Evolutionary conservation across 2,329 filamentous ascomycete genomes (phyloP), one percentile per base, ranked within the genome.

Genomic region (Colletotrichum sp.): DNA sequence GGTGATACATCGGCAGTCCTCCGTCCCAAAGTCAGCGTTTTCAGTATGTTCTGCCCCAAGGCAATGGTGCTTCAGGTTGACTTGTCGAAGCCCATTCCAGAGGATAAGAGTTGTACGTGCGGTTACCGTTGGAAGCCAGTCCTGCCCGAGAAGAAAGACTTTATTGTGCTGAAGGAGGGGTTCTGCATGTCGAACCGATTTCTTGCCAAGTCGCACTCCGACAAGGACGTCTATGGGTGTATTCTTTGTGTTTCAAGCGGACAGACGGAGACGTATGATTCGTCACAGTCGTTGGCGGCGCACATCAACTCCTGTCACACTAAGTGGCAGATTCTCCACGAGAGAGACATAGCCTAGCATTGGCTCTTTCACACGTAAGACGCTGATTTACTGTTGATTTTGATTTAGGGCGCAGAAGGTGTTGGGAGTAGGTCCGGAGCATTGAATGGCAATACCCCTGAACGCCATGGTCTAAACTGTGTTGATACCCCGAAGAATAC

Each of bases 251-350:
- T 83, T 10, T 84, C 83, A 6, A 83, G 78, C 58, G 85, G 85
- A 8, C 80, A 78, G 61, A 83, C 82, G 3, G 81, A 83, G 60
- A 84, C 80, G 6, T 86, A 83, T 61, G 80, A 77, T 6, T 81
- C 78, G 8, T 80, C 81, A 6, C 80, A 81, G 48, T 77, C 78
- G 8, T 79, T 87, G 68, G 79, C 79, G 36, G 78, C 78, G 30
- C 85, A 87, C 72, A 84, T 86, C 77, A 84, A 86, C 70, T 68
- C 78, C 3, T 79, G 78, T 13, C 85, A 87, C 75, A 82, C 82
- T 30, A 87, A 87, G 78, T 87, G 85, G 85, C 85, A 87, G 80
- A 82, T 87, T 74, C 81, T 86, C 30, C 85, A 87, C 66, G 85
- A 87, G 74, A 55, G 74, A 21, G 74, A 76, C 32, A 76, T 76